Conservation (phyloP, 2,329 filamentous ascomycete species). For the Phyllosticta capitalensis region DNA sequence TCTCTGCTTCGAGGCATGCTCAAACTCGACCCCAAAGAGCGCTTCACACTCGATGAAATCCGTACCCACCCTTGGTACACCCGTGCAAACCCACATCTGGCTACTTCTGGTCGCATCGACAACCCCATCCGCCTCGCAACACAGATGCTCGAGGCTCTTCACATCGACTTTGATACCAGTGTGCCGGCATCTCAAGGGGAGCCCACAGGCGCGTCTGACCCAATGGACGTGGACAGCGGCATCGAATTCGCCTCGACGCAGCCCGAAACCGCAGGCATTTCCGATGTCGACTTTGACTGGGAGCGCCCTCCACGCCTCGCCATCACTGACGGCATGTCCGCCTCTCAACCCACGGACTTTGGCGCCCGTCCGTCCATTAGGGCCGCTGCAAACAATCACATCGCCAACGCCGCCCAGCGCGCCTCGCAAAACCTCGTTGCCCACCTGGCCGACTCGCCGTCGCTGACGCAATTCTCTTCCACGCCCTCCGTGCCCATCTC, state of each 20-base stretch:
- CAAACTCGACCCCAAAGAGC: slow-evolving; percentile 60
- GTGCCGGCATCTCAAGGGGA: slow-evolving; percentile 33
- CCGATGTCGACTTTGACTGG: slow-evolving; percentile 77
- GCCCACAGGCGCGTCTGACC: slow-evolving; percentile 42
- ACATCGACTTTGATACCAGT: slow-evolving; percentile 65
- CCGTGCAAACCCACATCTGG: slow-evolving; percentile 66
- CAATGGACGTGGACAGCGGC: slow-evolving; percentile 59
- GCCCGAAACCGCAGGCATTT: slow-evolving; percentile 61
- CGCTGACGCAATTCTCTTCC: slow-evolving; percentile 72
- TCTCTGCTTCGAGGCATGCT: slow-evolving; percentile 91
- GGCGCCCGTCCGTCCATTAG: slow-evolving; percentile 35
- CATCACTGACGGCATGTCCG: slow-evolving; percentile 29
- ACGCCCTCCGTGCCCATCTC: slow-evolving; percentile 69
- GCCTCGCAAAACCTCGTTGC: slow-evolving; percentile 36
- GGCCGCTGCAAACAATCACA: slow-evolving; percentile 20
- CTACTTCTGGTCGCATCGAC: slow-evolving; percentile 60
- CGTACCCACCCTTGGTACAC: slow-evolving; percentile 94
- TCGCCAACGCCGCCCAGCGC: slow-evolving; percentile 19
- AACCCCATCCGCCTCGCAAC: slow-evolving; percentile 84
- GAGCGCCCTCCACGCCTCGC: slow-evolving; percentile 59
- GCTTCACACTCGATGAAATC: slow-evolving; percentile 80
- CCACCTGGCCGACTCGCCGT: slow-evolving; percentile 74
- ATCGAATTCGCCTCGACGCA: slow-evolving; percentile 68
- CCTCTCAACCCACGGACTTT: slow-evolving; percentile 40
- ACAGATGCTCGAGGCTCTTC: slow-evolving; percentile 83